Percentiles rank a stretch among this genome's conserved stretches.
phyloP scores from a whole-genome alignment of 1,284 basidiomycete species.

The Veloboletus limbatus region DNA sequence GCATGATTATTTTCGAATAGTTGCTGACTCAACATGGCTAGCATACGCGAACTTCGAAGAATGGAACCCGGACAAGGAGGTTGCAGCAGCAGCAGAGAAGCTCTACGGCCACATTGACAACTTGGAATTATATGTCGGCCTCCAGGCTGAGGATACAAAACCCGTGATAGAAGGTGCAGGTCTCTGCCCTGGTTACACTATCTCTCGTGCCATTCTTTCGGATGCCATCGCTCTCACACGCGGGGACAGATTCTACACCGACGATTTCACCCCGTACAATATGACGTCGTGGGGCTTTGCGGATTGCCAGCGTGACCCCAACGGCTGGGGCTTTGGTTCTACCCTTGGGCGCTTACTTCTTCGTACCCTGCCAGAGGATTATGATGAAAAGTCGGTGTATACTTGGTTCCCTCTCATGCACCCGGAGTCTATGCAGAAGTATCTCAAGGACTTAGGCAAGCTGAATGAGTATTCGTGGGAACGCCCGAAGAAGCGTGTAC shows the following conservation, averaged over 20 bases:
- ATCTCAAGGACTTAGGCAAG: constrained; percentile 55
- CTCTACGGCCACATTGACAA: constrained; percentile 76
- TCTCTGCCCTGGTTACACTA: constrained; percentile 80
- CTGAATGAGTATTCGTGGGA: constrained; percentile 50
- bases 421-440: constrained; percentile 59
- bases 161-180: constrained; percentile 76
- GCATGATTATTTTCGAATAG: neutral
- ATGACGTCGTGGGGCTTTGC: constrained; percentile 80
- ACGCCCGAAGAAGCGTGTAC: constrained; percentile 39
- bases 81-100: constrained; percentile 71
- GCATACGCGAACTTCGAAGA: constrained; percentile 69
- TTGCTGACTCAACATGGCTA: constrained; percentile 20
- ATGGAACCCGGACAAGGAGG: constrained; percentile 77
- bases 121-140: constrained; percentile 79
- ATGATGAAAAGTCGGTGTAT: constrained; percentile 67
- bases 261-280: constrained; percentile 79
- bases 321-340: constrained; percentile 69
- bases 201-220: constrained; percentile 82
- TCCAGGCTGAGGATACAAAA: constrained; percentile 73
- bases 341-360: constrained; percentile 72
- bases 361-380: constrained; percentile 69
- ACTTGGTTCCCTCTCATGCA: constrained; percentile 88
- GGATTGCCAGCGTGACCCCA: constrained; percentile 70
- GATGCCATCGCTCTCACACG: constrained; percentile 87
- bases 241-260: constrained; percentile 80